Base-by-base conservation (phyloP, 2,329 filamentous ascomycete species). In the Colletotrichum brevisporum region DNA sequence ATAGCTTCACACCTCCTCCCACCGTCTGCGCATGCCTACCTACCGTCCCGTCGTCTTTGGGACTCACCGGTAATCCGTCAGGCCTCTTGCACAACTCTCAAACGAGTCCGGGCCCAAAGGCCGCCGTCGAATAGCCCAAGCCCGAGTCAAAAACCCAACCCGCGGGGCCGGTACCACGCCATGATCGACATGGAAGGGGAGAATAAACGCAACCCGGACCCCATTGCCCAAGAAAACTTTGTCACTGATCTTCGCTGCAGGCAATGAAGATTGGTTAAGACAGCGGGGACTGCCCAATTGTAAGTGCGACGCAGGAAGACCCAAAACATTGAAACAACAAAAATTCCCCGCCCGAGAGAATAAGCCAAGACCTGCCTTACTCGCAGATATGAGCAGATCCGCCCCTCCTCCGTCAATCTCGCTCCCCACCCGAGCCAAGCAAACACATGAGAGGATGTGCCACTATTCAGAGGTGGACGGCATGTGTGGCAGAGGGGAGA, bases 201-300 rank as follows among this genome's bases (percentile, higher is more conserved):
- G 6, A 21, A 36, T 8, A 36, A 8, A 36, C 31, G 8, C 10
- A 21, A 50, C 31, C 13, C n/a, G 21, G 21, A 24, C 57, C 47
- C 57, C 31, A 52, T 60, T 31, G 16, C 15, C 9, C 13, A 50
- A 0, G 1, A 54, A 45, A 63, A 45, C 8, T 56, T 50, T 50
- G 18, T 39, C 24, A 27, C 15, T 62, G 60, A 63, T 63, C 60
- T 63, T 56, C 60, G 51, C 60, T 63, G 60, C 60, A 63, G 12
- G 60, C 3, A 41, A 63, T 55, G 0, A 41, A 63, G n/a, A 41
- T 56, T 56, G 27, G 56, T 54, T 52, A 18, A 18, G 8, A 6
- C 8, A 10, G 31, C 31, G 31, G 31, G 21, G 47, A 2, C 47
- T 18, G 18, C 47, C 26, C 5, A 52, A 24, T 21, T 21, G 2